Percentiles rank a stretch among this genome's conserved stretches.
phyloP scores from a whole-genome alignment of 179 eudicot genomes.

The Heliamphora pulchella region DNA sequence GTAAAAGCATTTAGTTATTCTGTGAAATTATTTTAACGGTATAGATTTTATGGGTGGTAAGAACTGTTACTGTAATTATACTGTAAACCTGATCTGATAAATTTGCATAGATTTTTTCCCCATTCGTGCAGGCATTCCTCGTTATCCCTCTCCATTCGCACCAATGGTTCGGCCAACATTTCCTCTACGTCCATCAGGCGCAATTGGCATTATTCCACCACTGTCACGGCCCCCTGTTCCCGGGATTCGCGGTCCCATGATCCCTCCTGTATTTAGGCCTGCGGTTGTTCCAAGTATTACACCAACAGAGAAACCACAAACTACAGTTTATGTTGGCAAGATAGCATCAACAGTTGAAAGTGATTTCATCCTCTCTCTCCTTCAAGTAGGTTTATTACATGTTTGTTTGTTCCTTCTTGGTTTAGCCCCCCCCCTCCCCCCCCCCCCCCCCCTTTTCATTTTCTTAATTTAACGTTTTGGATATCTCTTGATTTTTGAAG shows the following conservation, averaged over 20 bases:
- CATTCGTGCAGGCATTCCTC: slow-evolving; percentile 67
- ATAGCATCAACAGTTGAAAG: slow-evolving; percentile 79
- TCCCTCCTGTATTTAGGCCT: slow-evolving; percentile 57
- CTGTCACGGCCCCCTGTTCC: slow-evolving; percentile 57
- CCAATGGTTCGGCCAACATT: slow-evolving; percentile 54
- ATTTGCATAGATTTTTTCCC: slow-evolving; percentile 56
- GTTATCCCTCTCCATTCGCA: slow-evolving; percentile 56
- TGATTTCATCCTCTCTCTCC: slow-evolving; percentile 77
- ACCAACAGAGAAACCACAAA: slow-evolving; percentile 73
- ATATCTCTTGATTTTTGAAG: slow-evolving; percentile 35
- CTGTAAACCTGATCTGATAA: slow-evolving; percentile 42
- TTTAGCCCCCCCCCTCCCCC: background rate
- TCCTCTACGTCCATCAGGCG: slow-evolving; percentile 59
- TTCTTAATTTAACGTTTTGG: background rate
- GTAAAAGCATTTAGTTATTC: slow-evolving; percentile 45
- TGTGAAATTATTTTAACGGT: slow-evolving; percentile 20
- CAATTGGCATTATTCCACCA: slow-evolving; percentile 47
- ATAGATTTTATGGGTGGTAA: slow-evolving; percentile 6
- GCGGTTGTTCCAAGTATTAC: slow-evolving; percentile 38
- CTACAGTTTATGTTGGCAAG: slow-evolving; percentile 91
- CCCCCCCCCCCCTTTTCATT: background rate
- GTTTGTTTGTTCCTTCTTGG: background rate
- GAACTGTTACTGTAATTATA: slow-evolving; percentile 1
- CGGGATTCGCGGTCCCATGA: slow-evolving; percentile 57
- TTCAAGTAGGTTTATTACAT: slow-evolving; percentile 43